Base-by-base conservation (phyloP, 805 yeast species). In the Candida saitoana region DNA sequence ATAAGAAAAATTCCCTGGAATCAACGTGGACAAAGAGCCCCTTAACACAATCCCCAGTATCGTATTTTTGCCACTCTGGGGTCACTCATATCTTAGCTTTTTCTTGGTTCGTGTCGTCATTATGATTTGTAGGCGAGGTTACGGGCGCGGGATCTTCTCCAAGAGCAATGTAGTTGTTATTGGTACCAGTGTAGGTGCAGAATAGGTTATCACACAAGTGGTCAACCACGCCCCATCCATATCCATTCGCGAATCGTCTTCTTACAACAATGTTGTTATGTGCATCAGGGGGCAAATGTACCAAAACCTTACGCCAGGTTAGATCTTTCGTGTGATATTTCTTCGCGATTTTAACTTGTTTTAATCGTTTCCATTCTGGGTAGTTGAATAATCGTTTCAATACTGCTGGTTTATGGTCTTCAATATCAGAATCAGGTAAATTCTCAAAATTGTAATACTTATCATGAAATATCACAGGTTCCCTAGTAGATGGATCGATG, bases 221-320 rank as follows among this genome's bases (percentile, higher is more conserved):
- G 43, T 69, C 71, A 7, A 70, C 53, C 7, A 69, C 73, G 1
- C 73, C 73, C 76, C 76, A 70, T 7, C 76, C 76, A 46, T 65
- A 70, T 1, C 72, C 74, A 50, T 70, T 70, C 18, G 70, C 56
- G 50, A 70, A 70, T 25, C 72, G 46, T 40, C 76, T 55, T 36
- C 76, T 47, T 11, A 70, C 76, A 3, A 67, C 56, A 5, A 70
- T 70, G 45, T 69, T 70, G 48, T 69, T 70, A 49, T 70, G 76
- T 2, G 76, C 73, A 51, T 70, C 76, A 2, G 74, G 73, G 0
- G 73, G 74, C 16, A 70, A 54, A 39, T 59, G 57, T 2, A 69
- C 74, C 46, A 70, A 53, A 11, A 70, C 65, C 46, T 70, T 70
- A n/a, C 76, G 57, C 76, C 76, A 70, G 37, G 53, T 62, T 45